Conservation (phyloP, 768 basidiomycete species). For the Lepiota brunneoincarnata region DNA sequence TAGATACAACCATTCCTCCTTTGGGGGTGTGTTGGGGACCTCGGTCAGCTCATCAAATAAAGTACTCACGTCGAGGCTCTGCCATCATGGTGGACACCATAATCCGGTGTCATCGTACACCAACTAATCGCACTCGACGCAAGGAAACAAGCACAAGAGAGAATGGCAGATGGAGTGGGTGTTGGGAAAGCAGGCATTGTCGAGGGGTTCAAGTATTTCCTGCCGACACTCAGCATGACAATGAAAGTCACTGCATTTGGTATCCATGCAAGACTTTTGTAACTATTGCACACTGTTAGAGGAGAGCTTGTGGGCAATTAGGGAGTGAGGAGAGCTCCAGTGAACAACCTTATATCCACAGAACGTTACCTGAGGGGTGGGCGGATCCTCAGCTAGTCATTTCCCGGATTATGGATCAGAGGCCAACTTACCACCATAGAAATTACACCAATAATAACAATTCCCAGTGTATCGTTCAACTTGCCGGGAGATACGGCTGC, state of each 20-base stretch:
- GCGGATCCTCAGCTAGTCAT: neutral
- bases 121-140: conserved; percentile 37
- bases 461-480: conserved; percentile 35
- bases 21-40: too few species aligned
- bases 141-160: conserved; percentile 37
- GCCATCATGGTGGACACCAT: conserved; percentile 38
- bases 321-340: conserved; percentile 39
- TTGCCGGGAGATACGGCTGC: conserved; percentile 44
- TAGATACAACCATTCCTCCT: too few species aligned
- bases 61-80: conserved; percentile 48
- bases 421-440: conserved; percentile 31
- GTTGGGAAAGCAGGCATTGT: conserved; percentile 26
- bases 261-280: conserved; percentile 65
- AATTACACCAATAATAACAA: conserved; percentile 37
- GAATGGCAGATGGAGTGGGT: conserved; percentile 24
- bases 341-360: conserved; percentile 62
- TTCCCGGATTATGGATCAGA: neutral
- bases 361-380: conserved; percentile 43
- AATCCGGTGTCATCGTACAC: conserved; percentile 43
- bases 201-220: conserved; percentile 48
- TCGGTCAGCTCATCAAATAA: too few species aligned
- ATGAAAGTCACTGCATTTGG: conserved; percentile 63
- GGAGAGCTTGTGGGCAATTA: neutral
- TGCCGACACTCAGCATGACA: conserved; percentile 61
- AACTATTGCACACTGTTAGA: conserved; percentile 21